phyloP scores from a whole-genome alignment of 2,329 filamentous ascomycete genomes.

The Penicillium occitanis region DNA sequence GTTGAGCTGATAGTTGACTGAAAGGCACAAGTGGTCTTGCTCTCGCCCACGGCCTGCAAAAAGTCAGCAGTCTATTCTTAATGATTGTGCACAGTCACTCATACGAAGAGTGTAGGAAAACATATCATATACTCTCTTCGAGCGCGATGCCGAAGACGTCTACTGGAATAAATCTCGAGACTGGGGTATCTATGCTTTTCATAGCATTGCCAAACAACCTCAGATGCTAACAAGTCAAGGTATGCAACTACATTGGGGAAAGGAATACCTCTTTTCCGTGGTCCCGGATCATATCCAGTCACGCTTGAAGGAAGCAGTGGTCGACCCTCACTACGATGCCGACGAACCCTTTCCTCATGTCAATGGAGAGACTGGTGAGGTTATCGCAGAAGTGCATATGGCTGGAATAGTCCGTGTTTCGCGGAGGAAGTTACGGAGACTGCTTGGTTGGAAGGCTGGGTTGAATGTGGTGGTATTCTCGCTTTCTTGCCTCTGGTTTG shows the following conservation, averaged over 20 bases:
- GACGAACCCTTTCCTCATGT: slow-evolving; percentile 14
- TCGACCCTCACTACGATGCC: slow-evolving; percentile 10
- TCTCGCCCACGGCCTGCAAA: slow-evolving; percentile 10
- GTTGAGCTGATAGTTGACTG: not conserved
- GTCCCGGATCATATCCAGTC: slow-evolving; percentile 6
- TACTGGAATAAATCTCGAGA: slow-evolving; percentile 15
- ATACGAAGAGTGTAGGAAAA: slow-evolving; percentile 32
- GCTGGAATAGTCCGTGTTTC: slow-evolving; percentile 16
- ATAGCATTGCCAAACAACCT: not conserved
- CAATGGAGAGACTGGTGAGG: slow-evolving; percentile 14
- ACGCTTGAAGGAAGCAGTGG: slow-evolving; percentile 2
- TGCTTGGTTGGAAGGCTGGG: not conserved
- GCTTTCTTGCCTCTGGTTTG: not conserved
- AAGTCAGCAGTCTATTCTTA: not conserved
- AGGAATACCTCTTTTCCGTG: slow-evolving; percentile 11
- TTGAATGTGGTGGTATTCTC: slow-evolving; percentile 10
- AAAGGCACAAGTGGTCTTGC: slow-evolving; percentile 15
- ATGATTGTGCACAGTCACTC: not conserved
- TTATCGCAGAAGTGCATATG: slow-evolving; percentile 9
- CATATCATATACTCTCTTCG: slow-evolving; percentile 11
- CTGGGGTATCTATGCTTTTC: slow-evolving; percentile 2
- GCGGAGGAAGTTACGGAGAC: slow-evolving; percentile 5
- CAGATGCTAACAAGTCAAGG: not conserved
- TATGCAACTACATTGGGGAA: slow-evolving; percentile 19
- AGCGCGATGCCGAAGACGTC: slow-evolving; percentile 9